phyloP scores from a whole-genome alignment of 2,329 filamentous ascomycete species.

The Nemania serpens region DNA sequence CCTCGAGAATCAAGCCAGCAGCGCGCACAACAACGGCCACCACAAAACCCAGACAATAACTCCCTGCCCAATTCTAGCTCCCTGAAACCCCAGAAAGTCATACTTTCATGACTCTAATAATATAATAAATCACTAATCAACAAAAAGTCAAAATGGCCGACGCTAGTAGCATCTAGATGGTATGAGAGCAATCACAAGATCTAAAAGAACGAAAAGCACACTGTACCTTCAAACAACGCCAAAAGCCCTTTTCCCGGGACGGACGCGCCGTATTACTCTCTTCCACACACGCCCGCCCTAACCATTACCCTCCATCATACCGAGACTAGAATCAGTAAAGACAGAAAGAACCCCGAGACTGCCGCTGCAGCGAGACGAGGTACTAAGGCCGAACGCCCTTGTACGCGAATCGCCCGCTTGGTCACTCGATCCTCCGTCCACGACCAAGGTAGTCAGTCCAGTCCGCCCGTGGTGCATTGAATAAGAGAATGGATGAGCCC shows the following conservation, averaged over 20 bases:
- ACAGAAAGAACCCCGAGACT: background rate
- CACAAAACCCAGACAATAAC: slow-evolving; percentile 6
- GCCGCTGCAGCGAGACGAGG: slow-evolving; percentile 9
- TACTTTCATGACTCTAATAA: slow-evolving; percentile 12
- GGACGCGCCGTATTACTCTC: slow-evolving; percentile 15
- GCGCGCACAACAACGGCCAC: slow-evolving; percentile 7
- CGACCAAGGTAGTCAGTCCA: background rate
- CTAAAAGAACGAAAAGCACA: slow-evolving; percentile 29
- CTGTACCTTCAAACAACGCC: slow-evolving; percentile 27
- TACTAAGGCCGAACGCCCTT: slow-evolving; percentile 17
- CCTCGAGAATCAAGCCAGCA: slow-evolving; percentile 10
- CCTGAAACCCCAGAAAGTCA: background rate
- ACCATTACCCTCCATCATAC: slow-evolving; percentile 13
- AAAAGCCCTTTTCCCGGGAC: slow-evolving; percentile 1
- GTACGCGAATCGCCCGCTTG: slow-evolving; percentile 10
- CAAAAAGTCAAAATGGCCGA: slow-evolving; percentile 21
- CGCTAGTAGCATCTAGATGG: slow-evolving; percentile 14
- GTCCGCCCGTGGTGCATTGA: no score
- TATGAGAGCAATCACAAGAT: slow-evolving; percentile 29
- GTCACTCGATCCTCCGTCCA: background rate
- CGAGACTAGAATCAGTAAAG: slow-evolving; percentile 22
- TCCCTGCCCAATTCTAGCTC: background rate
- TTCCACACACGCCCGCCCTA: slow-evolving; percentile 12
- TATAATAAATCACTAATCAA: slow-evolving; percentile 1
- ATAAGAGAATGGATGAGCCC: slow-evolving; percentile 57